phyloP scores from a whole-genome alignment of 176 grass and related monocot genomes.

The Ampelocalamus luodianensis region DNA sequence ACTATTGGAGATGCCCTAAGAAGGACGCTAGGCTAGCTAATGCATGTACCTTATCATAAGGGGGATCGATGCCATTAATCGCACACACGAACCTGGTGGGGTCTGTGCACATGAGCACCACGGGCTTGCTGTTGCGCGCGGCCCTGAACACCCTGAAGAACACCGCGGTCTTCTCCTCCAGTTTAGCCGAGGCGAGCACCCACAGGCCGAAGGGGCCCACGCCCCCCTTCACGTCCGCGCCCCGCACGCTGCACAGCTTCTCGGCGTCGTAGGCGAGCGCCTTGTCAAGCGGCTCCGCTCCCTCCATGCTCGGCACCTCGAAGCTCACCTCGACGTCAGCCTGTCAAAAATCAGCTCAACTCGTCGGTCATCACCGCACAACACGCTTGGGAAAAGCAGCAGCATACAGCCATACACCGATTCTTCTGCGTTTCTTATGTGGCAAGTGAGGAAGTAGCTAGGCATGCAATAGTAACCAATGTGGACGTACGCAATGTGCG shows the following conservation, averaged over 20 bases:
- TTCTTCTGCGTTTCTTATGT: too few species aligned
- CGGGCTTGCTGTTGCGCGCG: conserved; percentile 33
- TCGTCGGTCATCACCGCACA: neutral
- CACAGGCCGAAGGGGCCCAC: conserved; percentile 80
- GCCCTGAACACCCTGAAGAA: conserved; percentile 81
- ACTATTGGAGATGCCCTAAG: too few species aligned
- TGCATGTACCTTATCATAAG: neutral
- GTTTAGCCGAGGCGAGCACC: conserved; percentile 58
- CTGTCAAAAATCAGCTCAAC: conserved; percentile 20
- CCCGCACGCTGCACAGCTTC: conserved; percentile 51
- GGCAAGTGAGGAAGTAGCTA: too few species aligned
- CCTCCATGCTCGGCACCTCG: conserved; percentile 57
- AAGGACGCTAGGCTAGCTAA: neutral
- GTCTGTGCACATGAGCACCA: conserved; percentile 86
- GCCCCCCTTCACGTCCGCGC: conserved; percentile 54
- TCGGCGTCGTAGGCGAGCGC: conserved; percentile 57
- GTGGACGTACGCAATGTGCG: neutral
- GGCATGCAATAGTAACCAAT: too few species aligned
- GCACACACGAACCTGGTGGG: conserved; percentile 55
- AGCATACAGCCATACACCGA: too few species aligned
- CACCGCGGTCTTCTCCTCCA: conserved; percentile 65
- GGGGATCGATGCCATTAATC: neutral
- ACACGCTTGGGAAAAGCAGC: too few species aligned
- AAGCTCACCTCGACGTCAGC: conserved; percentile 83
- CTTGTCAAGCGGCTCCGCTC: conserved; percentile 62